These are phyloP conservation scores for Cryptococcus neoformans DNA, from an alignment of 1,284 basidiomycete species.

Conservation along the genomic window DNA sequence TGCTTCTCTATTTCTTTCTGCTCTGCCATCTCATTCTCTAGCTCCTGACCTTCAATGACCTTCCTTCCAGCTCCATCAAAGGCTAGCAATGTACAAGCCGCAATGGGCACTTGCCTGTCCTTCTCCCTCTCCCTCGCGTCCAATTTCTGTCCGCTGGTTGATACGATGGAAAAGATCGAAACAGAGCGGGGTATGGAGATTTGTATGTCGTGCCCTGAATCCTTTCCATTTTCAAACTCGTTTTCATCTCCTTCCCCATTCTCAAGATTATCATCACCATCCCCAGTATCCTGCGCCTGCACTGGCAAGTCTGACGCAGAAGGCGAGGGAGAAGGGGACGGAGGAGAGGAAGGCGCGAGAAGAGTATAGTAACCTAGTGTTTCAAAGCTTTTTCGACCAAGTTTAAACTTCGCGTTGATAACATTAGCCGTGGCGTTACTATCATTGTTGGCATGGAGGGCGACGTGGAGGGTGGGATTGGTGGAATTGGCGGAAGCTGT, in stretches of 20 bases:
- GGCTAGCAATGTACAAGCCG: constrained; percentile 3
- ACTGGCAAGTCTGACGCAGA: neutral
- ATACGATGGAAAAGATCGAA: no score
- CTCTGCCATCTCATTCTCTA: neutral
- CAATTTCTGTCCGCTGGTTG: neutral
- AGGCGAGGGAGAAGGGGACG: neutral
- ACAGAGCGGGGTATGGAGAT: no score
- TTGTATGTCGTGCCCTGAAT: no score
- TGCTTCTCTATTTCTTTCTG: no score
- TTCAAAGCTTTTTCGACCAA: neutral
- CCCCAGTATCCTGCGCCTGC: no score
- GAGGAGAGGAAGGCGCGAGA: neutral
- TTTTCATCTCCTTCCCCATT: no score
- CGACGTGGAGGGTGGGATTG: no score
- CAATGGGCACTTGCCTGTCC: constrained; percentile 1
- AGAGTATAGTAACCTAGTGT: neutral
- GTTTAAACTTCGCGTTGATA: neutral
- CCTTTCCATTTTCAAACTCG: no score
- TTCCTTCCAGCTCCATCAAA: neutral
- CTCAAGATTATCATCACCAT: no score
- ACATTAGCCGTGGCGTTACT: neutral
- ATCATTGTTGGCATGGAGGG: no score
- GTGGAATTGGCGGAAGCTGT: no score
- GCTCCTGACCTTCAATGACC: neutral
- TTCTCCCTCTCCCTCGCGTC: neutral